Evolutionary conservation across 2,329 filamentous ascomycete species (phyloP).

Genomic region (Shiraia sp.): DNA sequence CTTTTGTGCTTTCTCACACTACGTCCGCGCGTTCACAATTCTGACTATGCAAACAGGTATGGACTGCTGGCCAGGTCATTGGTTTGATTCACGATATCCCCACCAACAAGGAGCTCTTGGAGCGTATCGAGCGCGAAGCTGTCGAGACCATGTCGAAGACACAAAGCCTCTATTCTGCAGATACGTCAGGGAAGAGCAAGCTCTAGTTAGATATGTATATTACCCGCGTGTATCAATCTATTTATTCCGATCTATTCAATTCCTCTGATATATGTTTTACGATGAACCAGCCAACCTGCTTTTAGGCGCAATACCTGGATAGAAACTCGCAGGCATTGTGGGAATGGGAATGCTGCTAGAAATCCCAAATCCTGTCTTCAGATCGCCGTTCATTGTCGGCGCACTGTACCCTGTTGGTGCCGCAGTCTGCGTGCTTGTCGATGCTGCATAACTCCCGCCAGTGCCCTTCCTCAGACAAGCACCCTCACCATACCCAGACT

Average conservation of each 20-base stretch:
- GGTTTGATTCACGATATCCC: constrained; percentile 58
- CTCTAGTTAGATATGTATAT: constrained; percentile 27
- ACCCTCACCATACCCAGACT: constrained; percentile 54
- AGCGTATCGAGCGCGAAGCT: constrained; percentile 52
- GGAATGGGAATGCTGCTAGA: constrained; percentile 48
- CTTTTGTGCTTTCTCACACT: no score
- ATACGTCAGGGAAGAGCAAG: constrained; percentile 47
- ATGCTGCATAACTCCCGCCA: constrained; percentile 32
- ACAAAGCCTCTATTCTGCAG: constrained; percentile 40
- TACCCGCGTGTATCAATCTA: no score
- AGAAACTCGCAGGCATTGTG: constrained; percentile 47
- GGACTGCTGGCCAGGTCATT: constrained; percentile 97
- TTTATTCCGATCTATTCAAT: no score
- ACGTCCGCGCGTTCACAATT: neutral
- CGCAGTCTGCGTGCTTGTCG: constrained; percentile 39
- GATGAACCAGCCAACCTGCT: constrained; percentile 29
- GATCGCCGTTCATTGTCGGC: constrained; percentile 40
- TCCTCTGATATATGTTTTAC: neutral
- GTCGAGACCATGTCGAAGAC: constrained; percentile 47
- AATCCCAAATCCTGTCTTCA: constrained; percentile 35
- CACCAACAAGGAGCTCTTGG: constrained; percentile 51
- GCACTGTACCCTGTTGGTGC: constrained; percentile 46
- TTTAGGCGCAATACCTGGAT: constrained; percentile 41
- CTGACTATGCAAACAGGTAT: constrained; percentile 65
- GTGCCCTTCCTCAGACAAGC: constrained; percentile 50